These are phyloP conservation scores for Wickerhamiella dianesei DNA, from an alignment of 805 yeast species.

Conservation along the genomic window DNA sequence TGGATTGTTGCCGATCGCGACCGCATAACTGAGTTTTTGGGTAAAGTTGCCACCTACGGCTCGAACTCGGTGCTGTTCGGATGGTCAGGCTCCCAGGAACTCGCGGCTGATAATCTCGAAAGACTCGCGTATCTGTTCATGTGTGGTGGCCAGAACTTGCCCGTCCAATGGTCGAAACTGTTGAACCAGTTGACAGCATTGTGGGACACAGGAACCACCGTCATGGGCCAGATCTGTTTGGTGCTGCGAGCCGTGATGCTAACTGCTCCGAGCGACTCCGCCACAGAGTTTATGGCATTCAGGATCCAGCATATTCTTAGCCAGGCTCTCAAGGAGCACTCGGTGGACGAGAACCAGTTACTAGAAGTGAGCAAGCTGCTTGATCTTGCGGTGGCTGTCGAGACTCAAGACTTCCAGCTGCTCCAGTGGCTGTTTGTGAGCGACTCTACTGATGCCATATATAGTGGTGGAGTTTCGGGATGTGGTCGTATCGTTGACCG, in stretches of 20 bases:
- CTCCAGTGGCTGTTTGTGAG: constrained; percentile 78
- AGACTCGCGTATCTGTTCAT: constrained; percentile 52
- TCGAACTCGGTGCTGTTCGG: constrained; percentile 49
- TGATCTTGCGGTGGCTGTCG: constrained; percentile 56
- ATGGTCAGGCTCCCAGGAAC: constrained; percentile 57
- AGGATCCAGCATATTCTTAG: constrained; percentile 43
- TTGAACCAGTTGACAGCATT: constrained; percentile 16
- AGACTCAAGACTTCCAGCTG: constrained; percentile 62
- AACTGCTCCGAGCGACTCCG: constrained; percentile 6
- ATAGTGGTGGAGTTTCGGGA: constrained; percentile 12
- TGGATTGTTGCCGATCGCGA: constrained; percentile 62
- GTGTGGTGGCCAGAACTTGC: constrained; percentile 29
- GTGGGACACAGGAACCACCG: constrained; percentile 35
- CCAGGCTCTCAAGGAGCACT: constrained; percentile 20
- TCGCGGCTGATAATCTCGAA: constrained; percentile 38
- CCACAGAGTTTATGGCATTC: constrained; percentile 35
- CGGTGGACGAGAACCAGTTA: constrained; percentile 3
- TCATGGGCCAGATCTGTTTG: constrained; percentile 28
- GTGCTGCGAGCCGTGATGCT: constrained; percentile 54
- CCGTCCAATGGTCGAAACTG: constrained; percentile 13
- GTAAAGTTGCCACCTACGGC: constrained; percentile 34
- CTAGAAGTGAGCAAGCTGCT: constrained; percentile 53
- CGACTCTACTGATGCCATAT: constrained; percentile 48
- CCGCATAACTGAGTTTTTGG: constrained; percentile 38
- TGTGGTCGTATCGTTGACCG: constrained; percentile 30